Evolutionary conservation across 1,284 basidiomycete genomes (phyloP).

Genomic region (Rhodotorula sp.): DNA sequence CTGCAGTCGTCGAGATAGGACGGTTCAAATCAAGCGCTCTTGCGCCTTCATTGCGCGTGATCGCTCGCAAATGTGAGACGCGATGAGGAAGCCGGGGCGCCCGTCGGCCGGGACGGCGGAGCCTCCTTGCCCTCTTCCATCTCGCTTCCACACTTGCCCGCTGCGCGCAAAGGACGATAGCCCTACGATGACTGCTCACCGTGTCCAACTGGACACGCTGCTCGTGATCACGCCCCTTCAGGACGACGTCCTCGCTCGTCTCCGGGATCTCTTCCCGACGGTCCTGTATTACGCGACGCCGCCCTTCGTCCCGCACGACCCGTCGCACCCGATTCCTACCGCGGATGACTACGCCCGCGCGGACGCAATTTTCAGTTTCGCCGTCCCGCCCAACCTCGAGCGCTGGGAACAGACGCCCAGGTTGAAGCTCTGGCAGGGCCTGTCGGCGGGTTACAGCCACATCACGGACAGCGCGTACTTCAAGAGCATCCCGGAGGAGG

Average conservation of each 20-base stretch:
- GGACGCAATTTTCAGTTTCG: conserved; percentile 31
- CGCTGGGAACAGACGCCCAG: conserved; percentile 17
- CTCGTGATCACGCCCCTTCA: conserved; percentile 14
- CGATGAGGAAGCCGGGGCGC: neutral
- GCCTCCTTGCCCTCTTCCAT: neutral
- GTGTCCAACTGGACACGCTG: conserved; percentile 15
- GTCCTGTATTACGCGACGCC: conserved; percentile 5
- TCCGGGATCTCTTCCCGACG: conserved; percentile 14
- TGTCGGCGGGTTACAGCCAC: conserved; percentile 24
- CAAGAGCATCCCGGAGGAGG: conserved; percentile 9
- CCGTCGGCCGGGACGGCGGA: neutral
- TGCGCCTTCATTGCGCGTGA: too few relatives aligned
- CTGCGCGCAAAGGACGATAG: neutral
- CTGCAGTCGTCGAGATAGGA: too few relatives aligned
- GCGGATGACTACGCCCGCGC: conserved; percentile 7
- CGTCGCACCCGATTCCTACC: conserved; percentile 2
- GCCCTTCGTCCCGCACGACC: neutral
- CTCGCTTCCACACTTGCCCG: too few relatives aligned
- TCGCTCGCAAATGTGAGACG: too few relatives aligned
- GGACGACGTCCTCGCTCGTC: conserved; percentile 12
- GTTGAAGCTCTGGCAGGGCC: conserved; percentile 30
- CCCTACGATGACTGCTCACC: conserved; percentile 11
- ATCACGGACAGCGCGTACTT: conserved; percentile 23
- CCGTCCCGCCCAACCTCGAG: conserved; percentile 16
- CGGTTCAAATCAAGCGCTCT: too few relatives aligned